phyloP scores from a whole-genome alignment of 106 monocot species.

The Dendrobium catenatum region DNA sequence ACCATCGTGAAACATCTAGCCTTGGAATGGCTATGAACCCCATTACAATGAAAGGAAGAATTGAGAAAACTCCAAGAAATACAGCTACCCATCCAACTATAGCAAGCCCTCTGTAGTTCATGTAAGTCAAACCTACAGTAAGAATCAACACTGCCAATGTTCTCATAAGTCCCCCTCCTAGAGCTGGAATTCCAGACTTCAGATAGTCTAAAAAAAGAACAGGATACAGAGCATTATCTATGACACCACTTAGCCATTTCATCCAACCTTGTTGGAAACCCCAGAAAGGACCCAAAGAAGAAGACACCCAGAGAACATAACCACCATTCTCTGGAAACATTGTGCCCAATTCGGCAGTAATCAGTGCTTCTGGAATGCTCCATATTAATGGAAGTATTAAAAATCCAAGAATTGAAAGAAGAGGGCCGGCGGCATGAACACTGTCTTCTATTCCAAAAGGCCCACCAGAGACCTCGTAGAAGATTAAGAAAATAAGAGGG shows the following conservation, averaged over 20 bases:
- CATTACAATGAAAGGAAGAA: constrained; percentile 54
- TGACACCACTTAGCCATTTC: constrained; percentile 77
- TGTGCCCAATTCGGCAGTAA: constrained; percentile 66
- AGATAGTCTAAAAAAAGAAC: constrained; percentile 65
- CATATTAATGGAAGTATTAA: constrained; percentile 59
- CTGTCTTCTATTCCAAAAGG: constrained; percentile 69
- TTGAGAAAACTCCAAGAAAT: constrained; percentile 45
- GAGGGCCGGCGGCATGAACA: constrained; percentile 57
- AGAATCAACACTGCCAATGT: constrained; percentile 29
- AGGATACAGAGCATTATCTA: constrained; percentile 71
- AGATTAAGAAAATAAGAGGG: constrained; percentile 63
- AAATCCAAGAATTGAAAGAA: constrained; percentile 54
- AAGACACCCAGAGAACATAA: constrained; percentile 68
- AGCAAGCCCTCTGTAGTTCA: constrained; percentile 63
- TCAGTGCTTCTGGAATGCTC: constrained; percentile 70
- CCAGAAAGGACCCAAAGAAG: constrained; percentile 58
- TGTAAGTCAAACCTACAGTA: constrained; percentile 42
- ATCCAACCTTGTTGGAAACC: constrained; percentile 80
- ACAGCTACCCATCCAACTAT: constrained; percentile 69
- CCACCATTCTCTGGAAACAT: constrained; percentile 79
- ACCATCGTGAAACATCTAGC: constrained; percentile 44
- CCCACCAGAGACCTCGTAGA: constrained; percentile 80
- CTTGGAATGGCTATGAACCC: constrained; percentile 42
- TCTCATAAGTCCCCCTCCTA: constrained; percentile 39
- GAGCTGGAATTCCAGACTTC: constrained; percentile 42